Conservation (phyloP, 768 basidiomycete species). For the Boletus vermiculosoides region DNA sequence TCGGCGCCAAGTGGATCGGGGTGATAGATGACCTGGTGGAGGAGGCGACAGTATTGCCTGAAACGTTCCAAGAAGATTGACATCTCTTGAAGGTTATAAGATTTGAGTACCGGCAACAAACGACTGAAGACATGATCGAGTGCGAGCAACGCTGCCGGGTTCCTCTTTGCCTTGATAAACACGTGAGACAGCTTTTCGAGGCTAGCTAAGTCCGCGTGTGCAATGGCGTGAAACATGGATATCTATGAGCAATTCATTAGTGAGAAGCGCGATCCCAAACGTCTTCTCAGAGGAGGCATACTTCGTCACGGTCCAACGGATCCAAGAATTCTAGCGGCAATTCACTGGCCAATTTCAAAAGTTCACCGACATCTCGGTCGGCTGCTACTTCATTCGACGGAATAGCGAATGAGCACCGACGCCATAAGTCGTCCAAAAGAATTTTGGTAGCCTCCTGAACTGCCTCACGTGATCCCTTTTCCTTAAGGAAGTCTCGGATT, state of each 20-base stretch:
- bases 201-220: slow-evolving; percentile 14
- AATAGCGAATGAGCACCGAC: slow-evolving; percentile 41
- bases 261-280: neutral
- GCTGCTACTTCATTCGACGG: slow-evolving; percentile 2
- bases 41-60: slow-evolving; percentile 1
- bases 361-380: slow-evolving; percentile 2
- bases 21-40: neutral
- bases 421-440: slow-evolving; percentile 48
- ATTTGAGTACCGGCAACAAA: slow-evolving; percentile 16
- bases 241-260: slow-evolving; percentile 12
- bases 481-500: slow-evolving; percentile 43
- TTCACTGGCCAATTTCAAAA: slow-evolving; percentile 26
- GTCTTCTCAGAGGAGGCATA: neutral
- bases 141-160: slow-evolving; percentile 7
- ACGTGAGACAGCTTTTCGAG: slow-evolving; percentile 34
- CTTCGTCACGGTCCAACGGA: slow-evolving; percentile 5
- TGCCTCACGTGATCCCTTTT: slow-evolving; percentile 28
- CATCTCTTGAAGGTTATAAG: slow-evolving; percentile 19
- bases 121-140: slow-evolving; percentile 6
- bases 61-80: slow-evolving; percentile 3
- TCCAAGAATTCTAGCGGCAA: slow-evolving; percentile 9
- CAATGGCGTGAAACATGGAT: slow-evolving; percentile 36
- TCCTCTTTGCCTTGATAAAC: slow-evolving; percentile 21
- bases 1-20: neutral
- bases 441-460: slow-evolving; percentile 37